Conservation (phyloP, 2,329 filamentous ascomycete species). For the Cytospora piceicola region DNA sequence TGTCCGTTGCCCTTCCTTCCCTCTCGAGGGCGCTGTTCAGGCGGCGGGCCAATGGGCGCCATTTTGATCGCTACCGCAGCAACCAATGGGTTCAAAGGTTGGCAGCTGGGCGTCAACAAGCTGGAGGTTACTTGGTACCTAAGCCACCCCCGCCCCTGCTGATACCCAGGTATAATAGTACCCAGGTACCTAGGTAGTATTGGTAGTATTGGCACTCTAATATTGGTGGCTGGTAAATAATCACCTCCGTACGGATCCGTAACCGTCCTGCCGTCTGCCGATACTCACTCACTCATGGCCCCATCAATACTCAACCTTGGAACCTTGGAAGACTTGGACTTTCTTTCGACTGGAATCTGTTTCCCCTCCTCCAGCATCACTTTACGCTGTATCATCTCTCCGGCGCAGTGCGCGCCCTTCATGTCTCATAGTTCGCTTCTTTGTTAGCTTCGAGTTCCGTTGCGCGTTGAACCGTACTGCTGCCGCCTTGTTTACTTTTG, state of each 20-base stretch:
- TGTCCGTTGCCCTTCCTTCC: background rate
- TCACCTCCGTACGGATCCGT: background rate
- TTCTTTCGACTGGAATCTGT: slow-evolving; percentile 7
- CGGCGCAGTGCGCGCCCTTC: slow-evolving; percentile 23
- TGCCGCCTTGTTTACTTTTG: slow-evolving; percentile 21
- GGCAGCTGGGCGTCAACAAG: slow-evolving; percentile 2
- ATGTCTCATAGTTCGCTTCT: slow-evolving; percentile 20
- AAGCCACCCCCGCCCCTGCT: slow-evolving; percentile 2
- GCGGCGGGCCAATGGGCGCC: background rate
- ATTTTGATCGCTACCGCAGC: slow-evolving; percentile 3
- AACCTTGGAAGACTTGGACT: background rate
- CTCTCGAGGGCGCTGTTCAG: background rate
- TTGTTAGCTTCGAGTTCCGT: background rate
- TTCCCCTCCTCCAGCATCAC: slow-evolving; percentile 1
- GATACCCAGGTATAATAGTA: background rate
- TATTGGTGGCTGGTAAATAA: slow-evolving; percentile 1
- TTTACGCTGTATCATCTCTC: slow-evolving; percentile 13
- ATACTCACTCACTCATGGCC: background rate
- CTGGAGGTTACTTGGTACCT: background rate
- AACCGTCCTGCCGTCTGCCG: background rate
- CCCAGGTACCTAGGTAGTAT: background rate
- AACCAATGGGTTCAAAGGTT: background rate
- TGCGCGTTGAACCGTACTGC: slow-evolving; percentile 22
- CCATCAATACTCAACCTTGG: too few species aligned
- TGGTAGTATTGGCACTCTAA: background rate